Evolutionary conservation across 2,329 filamentous ascomycete genomes (phyloP), one percentile per base, ranked within the genome.

Genomic region (Xylariales sp.): DNA sequence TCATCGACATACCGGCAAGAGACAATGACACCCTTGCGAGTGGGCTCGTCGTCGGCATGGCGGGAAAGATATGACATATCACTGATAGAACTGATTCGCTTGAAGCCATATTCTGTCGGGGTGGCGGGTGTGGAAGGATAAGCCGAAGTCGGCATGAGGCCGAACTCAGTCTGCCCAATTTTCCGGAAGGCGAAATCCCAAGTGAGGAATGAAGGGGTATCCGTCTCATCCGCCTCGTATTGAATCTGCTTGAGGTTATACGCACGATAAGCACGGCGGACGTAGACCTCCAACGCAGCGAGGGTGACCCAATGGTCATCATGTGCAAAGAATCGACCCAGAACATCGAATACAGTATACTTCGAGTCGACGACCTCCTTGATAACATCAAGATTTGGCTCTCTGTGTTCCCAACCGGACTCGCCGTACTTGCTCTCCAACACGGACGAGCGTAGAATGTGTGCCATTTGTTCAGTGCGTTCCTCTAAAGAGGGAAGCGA

Each of bases 361-460:
- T 95, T 95, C 41, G 93, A 97, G 66, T 98, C 93, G 39, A 98
- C 88, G 22, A 98, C 90, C 65, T 98, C 93, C 74, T 95, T 95
- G 69, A 98, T 84, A 50, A 95, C 74, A 16, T 94, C 86, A 40
- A 95, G 71, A 66, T 85, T 88, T 35, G 93, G 93, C 66, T 96
- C 87, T 51, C 93, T 79, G 69, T 98, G 93, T 50, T 96, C 91
- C 86, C 88, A 95, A 38, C 91, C 90, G 46, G 88, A 90, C 75
- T 98, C 93, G 45, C 93, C 93, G 58, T 98, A 98, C 53, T 87
- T 84, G n/a, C 90, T 95, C 65, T 98, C 89, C 6, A 96, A 81
- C 16, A 98, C 93, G 1, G 93, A 91, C 19, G 91, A 95, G 45
- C 90, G 87, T 42, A 98, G 76, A 51, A 98, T 98, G 66, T 97